Evolutionary conservation across 192 early-diverging fungal genomes (phyloP).

Genomic region (Radiomyces spectabilis): DNA sequence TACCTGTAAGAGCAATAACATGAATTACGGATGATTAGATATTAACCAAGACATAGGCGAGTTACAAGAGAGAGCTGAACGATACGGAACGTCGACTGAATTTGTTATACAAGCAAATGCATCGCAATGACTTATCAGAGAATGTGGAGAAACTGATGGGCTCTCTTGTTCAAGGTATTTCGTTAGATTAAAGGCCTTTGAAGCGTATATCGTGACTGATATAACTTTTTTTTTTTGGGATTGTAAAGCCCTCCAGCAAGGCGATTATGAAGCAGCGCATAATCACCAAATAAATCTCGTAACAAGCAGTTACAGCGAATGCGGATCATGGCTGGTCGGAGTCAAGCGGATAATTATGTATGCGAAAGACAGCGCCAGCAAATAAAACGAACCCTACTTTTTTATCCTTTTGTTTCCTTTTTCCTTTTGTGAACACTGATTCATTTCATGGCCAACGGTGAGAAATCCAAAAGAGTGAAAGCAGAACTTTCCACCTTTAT

Average conservation of each 20-base stretch:
- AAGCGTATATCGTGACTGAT: too few species aligned
- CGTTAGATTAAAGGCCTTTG: too few species aligned
- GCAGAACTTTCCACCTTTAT: too few species aligned
- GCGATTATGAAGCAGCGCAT: background rate
- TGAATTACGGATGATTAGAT: too few species aligned
- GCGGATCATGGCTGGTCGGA: background rate
- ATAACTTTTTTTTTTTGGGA: background rate
- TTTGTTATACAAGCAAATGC: background rate
- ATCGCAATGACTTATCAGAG: background rate
- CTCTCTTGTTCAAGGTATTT: background rate
- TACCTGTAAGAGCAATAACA: too few species aligned
- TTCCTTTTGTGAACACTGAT: too few species aligned
- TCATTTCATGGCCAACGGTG: too few species aligned
- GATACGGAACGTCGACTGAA: background rate
- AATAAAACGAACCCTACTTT: background rate
- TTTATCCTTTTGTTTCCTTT: slow-evolving; percentile 1
- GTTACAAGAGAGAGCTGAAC: background rate
- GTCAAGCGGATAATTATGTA: slow-evolving; percentile 1
- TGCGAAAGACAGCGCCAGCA: background rate
- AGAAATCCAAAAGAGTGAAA: too few species aligned
- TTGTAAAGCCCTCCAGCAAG: background rate
- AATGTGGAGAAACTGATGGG: background rate
- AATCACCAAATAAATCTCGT: background rate
- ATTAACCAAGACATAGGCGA: too few species aligned
- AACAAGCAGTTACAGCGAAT: background rate